A percentile compares a stretch with the other conserved stretches of the same genome.
phyloP scores from a whole-genome alignment of 2,329 filamentous ascomycete genomes.

The Pseudogymnoascus sp. region DNA sequence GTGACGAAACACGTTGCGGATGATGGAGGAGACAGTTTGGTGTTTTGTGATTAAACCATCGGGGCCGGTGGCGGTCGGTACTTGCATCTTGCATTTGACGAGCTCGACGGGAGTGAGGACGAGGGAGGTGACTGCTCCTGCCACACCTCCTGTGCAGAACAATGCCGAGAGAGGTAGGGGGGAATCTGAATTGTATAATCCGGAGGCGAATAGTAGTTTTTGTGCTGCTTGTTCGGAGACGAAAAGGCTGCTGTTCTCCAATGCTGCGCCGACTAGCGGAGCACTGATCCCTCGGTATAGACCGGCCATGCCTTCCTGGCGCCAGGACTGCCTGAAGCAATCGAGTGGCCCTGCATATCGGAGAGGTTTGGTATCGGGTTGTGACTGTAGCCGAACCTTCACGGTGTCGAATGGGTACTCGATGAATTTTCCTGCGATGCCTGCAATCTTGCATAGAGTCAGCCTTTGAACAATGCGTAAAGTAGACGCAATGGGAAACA shows the following conservation, averaged over 20 bases:
- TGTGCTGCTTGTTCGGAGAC: slow-evolving; percentile 78
- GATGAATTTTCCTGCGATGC: slow-evolving; percentile 87
- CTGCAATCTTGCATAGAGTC: slow-evolving; percentile 53
- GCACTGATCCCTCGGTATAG: slow-evolving; percentile 92
- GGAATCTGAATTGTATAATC: slow-evolving; percentile 43
- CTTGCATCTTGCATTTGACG: slow-evolving; percentile 98
- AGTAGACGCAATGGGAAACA: neutral
- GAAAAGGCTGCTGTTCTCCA: slow-evolving; percentile 88
- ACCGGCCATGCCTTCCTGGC: slow-evolving; percentile 62
- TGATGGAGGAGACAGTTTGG: slow-evolving; percentile 61
- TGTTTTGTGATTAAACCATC: slow-evolving; percentile 38
- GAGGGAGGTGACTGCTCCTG: slow-evolving; percentile 82
- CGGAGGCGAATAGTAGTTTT: slow-evolving; percentile 51
- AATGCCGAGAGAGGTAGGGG: slow-evolving; percentile 69
- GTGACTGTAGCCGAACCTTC: slow-evolving; percentile 95
- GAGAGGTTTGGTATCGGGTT: slow-evolving; percentile 74
- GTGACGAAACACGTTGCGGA: slow-evolving; percentile 71
- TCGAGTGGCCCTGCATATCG: slow-evolving; percentile 82
- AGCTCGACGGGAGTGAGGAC: slow-evolving; percentile 92
- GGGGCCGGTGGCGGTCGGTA: slow-evolving; percentile 42
- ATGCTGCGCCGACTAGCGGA: slow-evolving; percentile 80
- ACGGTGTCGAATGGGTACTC: slow-evolving; percentile 99
- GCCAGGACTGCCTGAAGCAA: slow-evolving; percentile 83
- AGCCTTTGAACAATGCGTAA: neutral
- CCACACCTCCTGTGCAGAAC: slow-evolving; percentile 73